Evolutionary conservation across 2,329 filamentous ascomycete species (phyloP), one percentile per base, ranked within the genome.

Genomic region (Venturia pyrina): DNA sequence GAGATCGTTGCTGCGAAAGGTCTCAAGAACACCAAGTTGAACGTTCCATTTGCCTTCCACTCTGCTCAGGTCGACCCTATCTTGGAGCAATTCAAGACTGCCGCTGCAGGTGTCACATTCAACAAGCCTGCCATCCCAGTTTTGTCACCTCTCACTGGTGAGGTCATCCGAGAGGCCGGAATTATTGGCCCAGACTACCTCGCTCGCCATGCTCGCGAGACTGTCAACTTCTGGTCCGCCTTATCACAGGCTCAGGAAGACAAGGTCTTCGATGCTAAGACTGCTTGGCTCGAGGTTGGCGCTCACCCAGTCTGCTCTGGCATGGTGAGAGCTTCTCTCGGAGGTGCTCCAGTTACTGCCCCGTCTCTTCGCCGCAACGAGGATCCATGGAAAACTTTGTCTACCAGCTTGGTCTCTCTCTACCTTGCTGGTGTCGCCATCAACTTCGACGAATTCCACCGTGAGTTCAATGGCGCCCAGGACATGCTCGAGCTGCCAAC

Each of bases 251-350:
- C 85, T 8, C 82, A 85, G 71, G 78, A 83, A 62, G 78, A 81
- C n/a, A 83, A 82, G 67, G 75, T 82, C 19, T 84, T 89, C 60
- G 82, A 87, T 68, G 84, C 87, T 68, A 85, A 86, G 76, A 89
- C 87, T 6, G 81, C 86, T 40, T 91, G 85, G 84, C 78, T 92
- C 66, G 89, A 92, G 73, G 78, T 91, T 68, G 89, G 89, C n/a
- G 88, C 89, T 46, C 87, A 90, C 71, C 87, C 88, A 0, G 83
- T 91, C 17, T 89, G 85, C 74, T 81, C 82, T 57, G 83, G 83
- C 67, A 87, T 91, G 82, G 82, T 90, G 69, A 88, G 87, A 78
- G 82, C 84, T 19, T 85, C 83, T 5, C 81, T 89, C 65, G 83
- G 82, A 34, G 75, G 77, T 6, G 77, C 80, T 11, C 83, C 82